Evolutionary conservation across 345 rosid genomes (phyloP).

Genomic region (Firmiana major): DNA sequence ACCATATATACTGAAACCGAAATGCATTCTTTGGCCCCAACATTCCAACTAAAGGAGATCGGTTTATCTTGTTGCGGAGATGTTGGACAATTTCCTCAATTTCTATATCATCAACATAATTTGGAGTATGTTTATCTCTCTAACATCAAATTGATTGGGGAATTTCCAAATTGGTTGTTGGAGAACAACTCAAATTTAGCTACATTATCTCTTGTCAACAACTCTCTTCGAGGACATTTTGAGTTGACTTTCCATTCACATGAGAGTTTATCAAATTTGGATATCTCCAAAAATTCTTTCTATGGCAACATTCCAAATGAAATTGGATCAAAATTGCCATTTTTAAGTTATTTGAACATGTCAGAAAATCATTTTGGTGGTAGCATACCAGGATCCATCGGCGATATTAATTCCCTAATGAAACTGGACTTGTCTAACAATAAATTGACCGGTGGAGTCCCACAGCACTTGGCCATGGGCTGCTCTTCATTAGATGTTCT

Average conservation of each 20-base stretch:
- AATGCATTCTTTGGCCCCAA: background rate
- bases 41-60: background rate
- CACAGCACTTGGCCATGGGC: background rate
- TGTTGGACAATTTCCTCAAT: background rate
- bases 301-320: background rate
- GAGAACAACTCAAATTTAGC: conserved; percentile 18
- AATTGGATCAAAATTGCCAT: conserved; percentile 13
- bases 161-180: conserved; percentile 23
- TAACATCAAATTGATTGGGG: background rate
- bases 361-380: conserved; percentile 5
- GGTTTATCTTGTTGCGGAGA: background rate
- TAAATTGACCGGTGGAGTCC: conserved; percentile 11
- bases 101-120: background rate
- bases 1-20: background rate
- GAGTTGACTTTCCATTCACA: background rate
- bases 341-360: background rate
- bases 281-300: conserved; percentile 13
- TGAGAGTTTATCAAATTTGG: background rate
- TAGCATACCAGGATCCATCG: conserved; percentile 18
- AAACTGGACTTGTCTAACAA: conserved; percentile 27
- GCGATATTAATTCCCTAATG: background rate
- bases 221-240: conserved; percentile 3
- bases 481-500: too few relatives aligned
- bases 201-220: accelerated
- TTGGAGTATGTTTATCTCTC: background rate